Percentiles rank a stretch among this genome's conserved stretches.
Evolutionary conservation across 208 protist species (phyloP).

Genomic region (Crithidia fasciculata): DNA sequence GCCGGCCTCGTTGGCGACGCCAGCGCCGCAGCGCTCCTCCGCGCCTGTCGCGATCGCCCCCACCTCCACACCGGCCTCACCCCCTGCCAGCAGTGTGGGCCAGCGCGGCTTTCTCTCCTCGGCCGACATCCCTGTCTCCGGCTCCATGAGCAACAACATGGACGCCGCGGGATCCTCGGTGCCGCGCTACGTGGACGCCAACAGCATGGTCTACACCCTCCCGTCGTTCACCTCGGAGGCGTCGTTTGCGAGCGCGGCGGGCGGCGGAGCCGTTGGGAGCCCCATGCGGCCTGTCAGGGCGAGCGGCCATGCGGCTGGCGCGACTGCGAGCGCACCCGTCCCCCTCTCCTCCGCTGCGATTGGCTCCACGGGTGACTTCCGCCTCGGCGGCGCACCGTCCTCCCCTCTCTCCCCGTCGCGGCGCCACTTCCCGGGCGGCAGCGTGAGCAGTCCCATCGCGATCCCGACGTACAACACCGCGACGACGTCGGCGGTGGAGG

Average conservation of each 20-base stretch:
- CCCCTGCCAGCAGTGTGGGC: neutral
- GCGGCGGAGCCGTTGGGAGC: conserved; percentile 5
- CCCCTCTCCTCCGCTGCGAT: conserved; percentile 9
- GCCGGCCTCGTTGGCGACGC: conserved; percentile 1
- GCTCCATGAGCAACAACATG: conserved; percentile 11
- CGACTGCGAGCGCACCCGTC: conserved; percentile 2
- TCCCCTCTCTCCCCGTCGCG: conserved; percentile 38
- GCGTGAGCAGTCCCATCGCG: conserved; percentile 32
- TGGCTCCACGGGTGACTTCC: conserved; percentile 30
- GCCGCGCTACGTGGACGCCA: conserved; percentile 53
- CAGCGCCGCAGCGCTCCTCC: conserved; percentile 1
- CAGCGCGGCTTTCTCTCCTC: conserved; percentile 7
- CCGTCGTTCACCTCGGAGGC: conserved; percentile 28
- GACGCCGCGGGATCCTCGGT: conserved; percentile 25
- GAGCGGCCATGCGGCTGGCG: neutral
- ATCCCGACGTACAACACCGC: conserved; percentile 57
- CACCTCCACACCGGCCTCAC: neutral
- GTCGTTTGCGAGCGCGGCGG: neutral
- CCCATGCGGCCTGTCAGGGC: neutral
- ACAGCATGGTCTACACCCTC: conserved; percentile 49
- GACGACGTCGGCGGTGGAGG: conserved; percentile 33
- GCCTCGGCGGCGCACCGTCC: conserved; percentile 26
- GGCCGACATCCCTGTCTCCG: conserved; percentile 1
- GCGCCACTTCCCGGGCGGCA: conserved; percentile 25
- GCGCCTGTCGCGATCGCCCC: neutral